phyloP scores from a whole-genome alignment of 495 filamentous ascomycete genomes.

The Penicillium simplicissimum region DNA sequence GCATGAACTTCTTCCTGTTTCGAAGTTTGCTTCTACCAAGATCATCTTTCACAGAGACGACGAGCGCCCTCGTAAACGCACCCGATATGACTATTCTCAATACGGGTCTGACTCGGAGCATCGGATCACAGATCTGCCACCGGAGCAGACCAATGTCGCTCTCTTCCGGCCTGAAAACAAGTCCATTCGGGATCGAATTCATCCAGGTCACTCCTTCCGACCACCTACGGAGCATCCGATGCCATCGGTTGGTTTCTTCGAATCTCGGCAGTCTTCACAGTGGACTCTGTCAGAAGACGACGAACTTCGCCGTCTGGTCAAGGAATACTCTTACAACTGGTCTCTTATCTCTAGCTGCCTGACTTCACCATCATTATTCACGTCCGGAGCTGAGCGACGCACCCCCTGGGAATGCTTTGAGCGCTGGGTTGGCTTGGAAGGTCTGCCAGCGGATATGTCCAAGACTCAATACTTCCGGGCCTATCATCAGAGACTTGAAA shows the following conservation, averaged over 20 bases:
- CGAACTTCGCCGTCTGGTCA: conserved; percentile 77
- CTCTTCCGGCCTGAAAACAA: conserved; percentile 90
- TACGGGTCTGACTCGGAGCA: conserved; percentile 63
- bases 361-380: conserved; percentile 68
- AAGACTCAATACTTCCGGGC: conserved; percentile 90
- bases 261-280: conserved; percentile 78
- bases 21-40: conserved; percentile 80
- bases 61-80: conserved; percentile 70
- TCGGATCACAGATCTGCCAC: conserved; percentile 53
- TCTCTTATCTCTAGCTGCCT: conserved; percentile 83
- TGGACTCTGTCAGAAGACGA: conserved; percentile 92
- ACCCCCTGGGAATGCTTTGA: conserved; percentile 99
- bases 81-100: conserved; percentile 73
- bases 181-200: conserved; percentile 82
- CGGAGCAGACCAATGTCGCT: conserved; percentile 76
- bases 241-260: conserved; percentile 87
- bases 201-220: conserved; percentile 88
- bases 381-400: conserved; percentile 81
- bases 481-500: conserved; percentile 77
- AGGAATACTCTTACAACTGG: conserved; percentile 97
- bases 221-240: conserved; percentile 89
- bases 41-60: conserved; percentile 66
- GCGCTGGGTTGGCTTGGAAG: conserved; percentile 88
- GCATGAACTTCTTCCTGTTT: conserved; percentile 76
- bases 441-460: conserved; percentile 83